phyloP scores from a whole-genome alignment of 2,329 filamentous ascomycete genomes.

The Trichoderma sp. region DNA sequence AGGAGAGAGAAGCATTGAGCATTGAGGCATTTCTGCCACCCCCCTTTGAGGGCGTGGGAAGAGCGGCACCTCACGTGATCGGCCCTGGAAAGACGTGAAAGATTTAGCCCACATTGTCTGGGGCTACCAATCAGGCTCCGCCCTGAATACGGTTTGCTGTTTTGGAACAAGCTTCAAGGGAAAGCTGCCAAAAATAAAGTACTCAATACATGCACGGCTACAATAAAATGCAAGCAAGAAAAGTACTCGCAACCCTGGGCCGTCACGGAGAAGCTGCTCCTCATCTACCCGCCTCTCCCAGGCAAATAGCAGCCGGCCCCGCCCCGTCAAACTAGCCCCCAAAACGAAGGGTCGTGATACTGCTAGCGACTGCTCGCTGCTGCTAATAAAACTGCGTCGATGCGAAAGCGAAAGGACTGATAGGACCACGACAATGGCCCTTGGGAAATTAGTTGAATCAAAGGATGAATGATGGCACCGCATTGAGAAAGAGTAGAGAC shows the following conservation, averaged over 20 bases:
- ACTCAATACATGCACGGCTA: background rate
- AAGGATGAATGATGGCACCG: slow-evolving; percentile 14
- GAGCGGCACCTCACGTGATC: background rate
- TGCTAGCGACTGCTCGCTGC: background rate
- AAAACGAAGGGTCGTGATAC: slow-evolving; percentile 11
- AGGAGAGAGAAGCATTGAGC: background rate
- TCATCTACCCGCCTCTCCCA: background rate
- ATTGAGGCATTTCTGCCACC: background rate
- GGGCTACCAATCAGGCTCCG: slow-evolving; percentile 6
- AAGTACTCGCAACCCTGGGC: background rate
- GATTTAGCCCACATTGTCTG: slow-evolving; percentile 19
- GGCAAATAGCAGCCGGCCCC: background rate
- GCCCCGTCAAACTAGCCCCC: background rate
- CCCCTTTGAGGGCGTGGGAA: background rate
- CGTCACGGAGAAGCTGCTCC: slow-evolving; percentile 10
- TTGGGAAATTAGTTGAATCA: background rate
- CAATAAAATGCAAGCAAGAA: background rate
- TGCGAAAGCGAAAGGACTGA: background rate
- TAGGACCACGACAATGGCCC: background rate
- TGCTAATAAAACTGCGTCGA: background rate
- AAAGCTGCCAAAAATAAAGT: background rate
- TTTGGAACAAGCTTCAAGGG: background rate
- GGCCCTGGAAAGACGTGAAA: background rate
- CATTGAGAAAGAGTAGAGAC: slow-evolving; percentile 4
- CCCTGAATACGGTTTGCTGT: slow-evolving; percentile 4